phyloP scores from a whole-genome alignment of 2,329 filamentous ascomycete species.

The Arthroderma uncinatum region DNA sequence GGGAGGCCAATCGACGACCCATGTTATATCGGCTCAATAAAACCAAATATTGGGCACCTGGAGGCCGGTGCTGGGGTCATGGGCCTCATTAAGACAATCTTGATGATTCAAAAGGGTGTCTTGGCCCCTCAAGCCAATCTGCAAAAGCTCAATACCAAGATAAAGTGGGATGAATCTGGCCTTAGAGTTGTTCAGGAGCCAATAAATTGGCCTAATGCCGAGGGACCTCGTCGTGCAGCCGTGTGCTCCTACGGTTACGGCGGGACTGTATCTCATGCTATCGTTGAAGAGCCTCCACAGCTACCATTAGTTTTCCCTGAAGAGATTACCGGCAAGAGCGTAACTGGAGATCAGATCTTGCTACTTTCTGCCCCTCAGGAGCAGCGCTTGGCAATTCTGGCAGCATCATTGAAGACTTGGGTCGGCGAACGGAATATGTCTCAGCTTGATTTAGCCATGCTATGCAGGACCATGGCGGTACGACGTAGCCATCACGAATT shows the following conservation, averaged over 20 bases:
- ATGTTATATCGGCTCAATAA: slow-evolving; percentile 13
- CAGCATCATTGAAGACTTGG: background rate
- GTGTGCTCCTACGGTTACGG: slow-evolving; percentile 19
- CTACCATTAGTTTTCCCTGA: background rate
- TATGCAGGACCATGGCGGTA: background rate
- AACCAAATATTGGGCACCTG: slow-evolving; percentile 29
- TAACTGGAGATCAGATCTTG: background rate
- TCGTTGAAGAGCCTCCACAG: slow-evolving; percentile 7
- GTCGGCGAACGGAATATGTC: background rate
- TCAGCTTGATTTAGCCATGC: background rate
- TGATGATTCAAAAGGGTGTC: slow-evolving; percentile 20
- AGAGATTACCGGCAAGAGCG: background rate
- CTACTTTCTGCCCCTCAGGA: slow-evolving; percentile 4
- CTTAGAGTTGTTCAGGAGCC: slow-evolving; percentile 12
- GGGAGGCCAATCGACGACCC: background rate
- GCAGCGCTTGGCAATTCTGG: background rate
- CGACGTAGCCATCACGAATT: slow-evolving; percentile 1
- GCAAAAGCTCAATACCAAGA: background rate
- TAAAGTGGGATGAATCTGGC: slow-evolving; percentile 8
- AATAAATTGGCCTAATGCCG: slow-evolving; percentile 19
- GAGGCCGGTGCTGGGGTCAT: slow-evolving; percentile 20
- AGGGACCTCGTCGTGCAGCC: slow-evolving; percentile 8
- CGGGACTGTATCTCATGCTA: slow-evolving; percentile 11
- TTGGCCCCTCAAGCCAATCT: slow-evolving; percentile 12
- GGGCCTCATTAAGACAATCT: slow-evolving; percentile 24